Evolutionary conservation across 208 protist species (phyloP), one percentile per base, ranked within the genome.

Genomic region (Leishmania martiniquensis): DNA sequence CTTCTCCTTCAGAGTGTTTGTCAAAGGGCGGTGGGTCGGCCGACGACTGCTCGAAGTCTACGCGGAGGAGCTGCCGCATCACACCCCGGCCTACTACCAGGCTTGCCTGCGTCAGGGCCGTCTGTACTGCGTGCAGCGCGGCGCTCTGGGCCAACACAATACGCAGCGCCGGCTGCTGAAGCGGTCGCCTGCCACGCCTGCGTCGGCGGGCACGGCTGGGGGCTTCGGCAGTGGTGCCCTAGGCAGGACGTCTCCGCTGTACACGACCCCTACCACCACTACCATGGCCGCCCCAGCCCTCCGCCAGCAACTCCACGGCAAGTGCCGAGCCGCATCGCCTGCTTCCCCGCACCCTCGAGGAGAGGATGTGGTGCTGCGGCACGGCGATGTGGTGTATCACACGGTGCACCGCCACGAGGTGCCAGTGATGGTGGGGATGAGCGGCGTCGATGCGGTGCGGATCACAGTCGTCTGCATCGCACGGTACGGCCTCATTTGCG

Each of bases 341-440:
- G 65, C 37, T 29, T 29, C n/a, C 37, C 42, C 32, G 37, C 37
- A 20, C 29, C 20, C n/a, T n/a, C 13, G 32, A 54, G 68, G 47
- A 39, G 68, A 52, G 47, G 7, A 84, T 44, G 69, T 81, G 22
- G 65, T 89, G 29, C 65, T 98, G 25, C 77, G 84, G 63, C 79
- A 95, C 37, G 91, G 95, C 34, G 95, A 99, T 77, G 62, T 91
- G 10, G 88, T 99, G 4, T 70, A 89, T 17, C 97, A 99, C 82
- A 88, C 83, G 0, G 85, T 99, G 12, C 98, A 99, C 78, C 93
- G 97, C 22, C 98, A 99, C 78, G 98, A 99, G 77, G 89, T 98
- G 9, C 97, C 97, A 0, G 90, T 99, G 0, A 66, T 76, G 7
- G 84, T 96, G 17, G 95, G 97, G 22, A 32, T 83, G 0, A 77